Evolutionary conservation across 2,329 filamentous ascomycete species (phyloP).

Genomic region (Colletotrichum euphorbiae): DNA sequence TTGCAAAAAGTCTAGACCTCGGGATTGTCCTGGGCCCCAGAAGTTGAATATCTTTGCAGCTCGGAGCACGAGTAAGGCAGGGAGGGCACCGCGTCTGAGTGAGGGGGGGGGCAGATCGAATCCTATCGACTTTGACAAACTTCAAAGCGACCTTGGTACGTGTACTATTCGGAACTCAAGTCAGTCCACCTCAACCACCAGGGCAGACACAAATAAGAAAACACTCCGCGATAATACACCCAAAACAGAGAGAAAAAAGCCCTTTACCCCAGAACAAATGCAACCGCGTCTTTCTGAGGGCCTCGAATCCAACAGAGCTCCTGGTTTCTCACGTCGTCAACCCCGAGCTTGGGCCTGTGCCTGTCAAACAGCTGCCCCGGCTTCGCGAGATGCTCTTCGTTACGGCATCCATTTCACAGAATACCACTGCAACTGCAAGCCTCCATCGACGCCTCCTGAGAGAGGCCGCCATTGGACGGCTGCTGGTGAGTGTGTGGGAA

Average conservation of each 20-base stretch:
- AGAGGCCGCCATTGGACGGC: conserved; percentile 16
- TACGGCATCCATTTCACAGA: conserved; percentile 6
- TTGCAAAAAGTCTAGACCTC: conserved; percentile 23
- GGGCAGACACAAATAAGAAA: background rate
- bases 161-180: background rate
- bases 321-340: background rate
- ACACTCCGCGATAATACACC: background rate
- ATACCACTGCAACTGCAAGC: conserved; percentile 21
- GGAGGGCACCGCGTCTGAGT: background rate
- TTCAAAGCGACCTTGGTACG: too few relatives aligned
- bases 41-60: background rate
- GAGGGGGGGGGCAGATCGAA: background rate
- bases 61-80: conserved; percentile 18
- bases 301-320: background rate
- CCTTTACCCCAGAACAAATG: conserved; percentile 22
- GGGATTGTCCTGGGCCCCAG: conserved; percentile 6
- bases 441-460: conserved; percentile 4
- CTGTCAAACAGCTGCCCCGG: background rate
- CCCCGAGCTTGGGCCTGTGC: too few relatives aligned
- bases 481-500: conserved; percentile 12
- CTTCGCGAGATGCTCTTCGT: conserved; percentile 1
- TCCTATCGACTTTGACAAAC: too few relatives aligned
- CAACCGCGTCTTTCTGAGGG: background rate
- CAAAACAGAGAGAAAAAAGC: conserved; percentile 7
- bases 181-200: background rate